A percentile compares a stretch with the other conserved stretches of the same genome.
Conservation (phyloP, 805 yeast species). For the Sungouiozyma ichnusensis region DNA sequence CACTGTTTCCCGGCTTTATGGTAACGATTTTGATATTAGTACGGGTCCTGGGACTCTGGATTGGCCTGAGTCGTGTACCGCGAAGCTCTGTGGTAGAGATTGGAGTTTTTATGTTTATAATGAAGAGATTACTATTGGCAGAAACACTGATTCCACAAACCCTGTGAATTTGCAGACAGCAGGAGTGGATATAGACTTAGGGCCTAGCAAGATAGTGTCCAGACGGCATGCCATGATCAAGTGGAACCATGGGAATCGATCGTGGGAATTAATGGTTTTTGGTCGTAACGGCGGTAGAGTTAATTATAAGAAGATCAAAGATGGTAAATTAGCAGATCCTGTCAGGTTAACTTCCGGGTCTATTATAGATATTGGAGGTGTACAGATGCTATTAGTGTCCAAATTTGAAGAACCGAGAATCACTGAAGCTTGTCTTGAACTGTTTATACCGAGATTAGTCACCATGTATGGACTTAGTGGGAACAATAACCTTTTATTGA, state of each 20-base stretch:
- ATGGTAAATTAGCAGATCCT: conserved; percentile 37
- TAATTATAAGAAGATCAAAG: conserved; percentile 44
- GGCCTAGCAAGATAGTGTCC: conserved; percentile 94
- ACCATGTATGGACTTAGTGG: conserved; percentile 16
- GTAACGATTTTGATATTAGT: conserved; percentile 53
- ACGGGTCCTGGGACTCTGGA: conserved; percentile 31
- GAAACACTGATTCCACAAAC: conserved; percentile 44
- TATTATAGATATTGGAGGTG: conserved; percentile 86
- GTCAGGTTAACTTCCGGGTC: conserved; percentile 70
- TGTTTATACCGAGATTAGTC: conserved; percentile 26
- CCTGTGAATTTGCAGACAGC: background rate
- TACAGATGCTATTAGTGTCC: conserved; percentile 95
- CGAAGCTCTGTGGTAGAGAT: conserved; percentile 81
- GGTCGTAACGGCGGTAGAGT: conserved; percentile 94
- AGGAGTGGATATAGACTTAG: conserved; percentile 60
- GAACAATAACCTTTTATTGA: conserved; percentile 11
- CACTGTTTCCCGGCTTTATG: conserved; percentile 56
- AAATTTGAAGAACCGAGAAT: conserved; percentile 77
- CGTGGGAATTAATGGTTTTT: conserved; percentile 72
- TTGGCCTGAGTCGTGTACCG: conserved; percentile 66
- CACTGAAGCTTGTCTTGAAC: conserved; percentile 30
- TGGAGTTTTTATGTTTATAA: conserved; percentile 92
- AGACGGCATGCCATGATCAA: conserved; percentile 79
- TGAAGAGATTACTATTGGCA: conserved; percentile 65
- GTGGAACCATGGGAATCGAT: conserved; percentile 58